These are phyloP conservation scores for Phytophthora colocasiae DNA, from an alignment of 352 stramenopile genomes.

Conservation along the genomic window DNA sequence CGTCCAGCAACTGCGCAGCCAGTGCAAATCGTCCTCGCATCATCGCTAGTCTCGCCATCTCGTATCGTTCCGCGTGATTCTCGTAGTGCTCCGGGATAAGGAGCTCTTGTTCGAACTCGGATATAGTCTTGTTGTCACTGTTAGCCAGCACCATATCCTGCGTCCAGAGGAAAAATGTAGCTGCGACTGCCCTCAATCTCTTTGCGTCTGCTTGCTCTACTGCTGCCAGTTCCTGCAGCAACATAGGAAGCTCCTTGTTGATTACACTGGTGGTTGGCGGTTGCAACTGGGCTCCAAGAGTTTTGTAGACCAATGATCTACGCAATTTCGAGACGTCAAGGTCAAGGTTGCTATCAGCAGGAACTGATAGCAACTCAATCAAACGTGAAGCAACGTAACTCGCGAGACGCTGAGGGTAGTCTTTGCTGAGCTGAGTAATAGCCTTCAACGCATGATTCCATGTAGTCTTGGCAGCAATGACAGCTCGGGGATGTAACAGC, in stretches of 20 bases:
- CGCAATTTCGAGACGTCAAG: conserved; percentile 2
- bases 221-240: conserved; percentile 32
- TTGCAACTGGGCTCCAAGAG: conserved; percentile 31
- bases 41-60: conserved; percentile 52
- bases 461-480: conserved; percentile 19
- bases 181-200: conserved; percentile 33
- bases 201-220: conserved; percentile 15
- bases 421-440: conserved; percentile 29
- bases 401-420: conserved; percentile 21
- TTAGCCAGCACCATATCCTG: conserved; percentile 11
- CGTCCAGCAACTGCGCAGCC: conserved; percentile 33
- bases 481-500: conserved; percentile 43
- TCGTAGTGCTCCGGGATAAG: conserved; percentile 27
- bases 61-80: conserved; percentile 52
- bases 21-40: conserved; percentile 41
- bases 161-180: conserved; percentile 45
- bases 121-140: conserved; percentile 9
- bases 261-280: conserved; percentile 20
- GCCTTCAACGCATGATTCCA: conserved; percentile 31
- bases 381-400: conserved; percentile 26
- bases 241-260: conserved; percentile 22
- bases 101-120: conserved; percentile 29
- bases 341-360: conserved; percentile 8
- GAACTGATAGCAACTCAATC: conserved; percentile 36
- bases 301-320: conserved; percentile 28